These are phyloP conservation scores for Botrytis deweyae DNA, from an alignment of 2,329 filamentous ascomycete genomes.

Conservation along the genomic window DNA sequence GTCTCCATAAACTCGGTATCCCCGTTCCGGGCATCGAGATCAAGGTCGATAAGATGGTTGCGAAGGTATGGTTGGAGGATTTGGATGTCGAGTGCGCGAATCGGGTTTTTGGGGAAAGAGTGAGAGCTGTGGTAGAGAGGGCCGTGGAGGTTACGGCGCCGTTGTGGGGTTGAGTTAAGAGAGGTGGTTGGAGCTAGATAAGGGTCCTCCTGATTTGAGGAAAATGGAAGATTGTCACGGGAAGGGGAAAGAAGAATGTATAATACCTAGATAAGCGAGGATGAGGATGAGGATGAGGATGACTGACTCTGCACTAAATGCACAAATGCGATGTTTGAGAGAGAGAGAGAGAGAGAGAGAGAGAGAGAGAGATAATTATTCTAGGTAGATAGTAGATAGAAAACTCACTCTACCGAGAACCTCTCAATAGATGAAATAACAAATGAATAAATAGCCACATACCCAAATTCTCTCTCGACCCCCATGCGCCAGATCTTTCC, in stretches of 20 bases:
- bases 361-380: not conserved
- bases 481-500: not conserved
- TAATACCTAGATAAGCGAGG: not conserved
- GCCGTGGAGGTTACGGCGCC: conserved; percentile 84
- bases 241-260: not conserved
- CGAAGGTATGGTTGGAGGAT: conserved; percentile 88
- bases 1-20: conserved; percentile 80
- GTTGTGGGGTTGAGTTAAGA: conserved; percentile 46
- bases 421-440: not conserved
- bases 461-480: not conserved
- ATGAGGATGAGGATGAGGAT: not conserved
- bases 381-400: not conserved
- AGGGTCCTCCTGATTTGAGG: not conserved
- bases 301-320: not conserved
- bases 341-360: not conserved
- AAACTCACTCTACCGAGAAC: not conserved
- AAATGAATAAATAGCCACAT: not conserved
- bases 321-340: not conserved
- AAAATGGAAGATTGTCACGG: not conserved
- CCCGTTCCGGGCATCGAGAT: conserved; percentile 88
- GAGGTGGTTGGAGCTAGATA: not conserved
- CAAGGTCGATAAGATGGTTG: conserved; percentile 81
- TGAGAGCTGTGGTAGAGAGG: conserved; percentile 85
- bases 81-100: conserved; percentile 85
- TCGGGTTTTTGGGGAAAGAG: conserved; percentile 75